Evolutionary conservation across 78 protist species (phyloP).

Genomic region (Paratrimastix pyriformis): DNA sequence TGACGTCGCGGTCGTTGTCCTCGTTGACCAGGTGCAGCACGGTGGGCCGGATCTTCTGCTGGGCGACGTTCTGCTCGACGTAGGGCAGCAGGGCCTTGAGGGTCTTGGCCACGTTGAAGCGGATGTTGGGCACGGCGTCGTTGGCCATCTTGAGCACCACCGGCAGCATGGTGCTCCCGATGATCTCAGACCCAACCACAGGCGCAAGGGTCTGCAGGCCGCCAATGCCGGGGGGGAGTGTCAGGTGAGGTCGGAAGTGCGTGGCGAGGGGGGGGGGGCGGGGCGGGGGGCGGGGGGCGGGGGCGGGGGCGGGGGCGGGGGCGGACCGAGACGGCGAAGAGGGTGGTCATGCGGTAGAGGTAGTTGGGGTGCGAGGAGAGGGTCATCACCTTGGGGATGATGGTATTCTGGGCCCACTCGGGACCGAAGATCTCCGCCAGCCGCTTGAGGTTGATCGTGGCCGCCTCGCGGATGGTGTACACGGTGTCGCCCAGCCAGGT

Average conservation of each 20-base stretch:
- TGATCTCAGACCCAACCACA: constrained; percentile 48
- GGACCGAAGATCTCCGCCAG: constrained; percentile 68
- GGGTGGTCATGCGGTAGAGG: constrained; percentile 79
- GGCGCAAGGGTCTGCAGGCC: constrained; percentile 32
- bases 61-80: constrained; percentile 36
- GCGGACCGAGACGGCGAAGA: constrained; percentile 52
- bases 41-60: constrained; percentile 41
- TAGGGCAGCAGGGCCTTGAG: constrained; percentile 41
- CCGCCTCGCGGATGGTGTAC: constrained; percentile 74
- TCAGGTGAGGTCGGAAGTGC: too few species aligned
- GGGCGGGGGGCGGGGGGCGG: too few species aligned
- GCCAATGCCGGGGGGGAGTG: too few species aligned
- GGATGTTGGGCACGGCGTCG: constrained; percentile 79
- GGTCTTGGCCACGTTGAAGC: constrained; percentile 81
- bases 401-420: constrained; percentile 66
- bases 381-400: constrained; percentile 61
- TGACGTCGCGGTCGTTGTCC: constrained; percentile 61
- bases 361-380: constrained; percentile 58
- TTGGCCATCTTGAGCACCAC: constrained; percentile 36
- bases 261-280: too few species aligned
- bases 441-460: constrained; percentile 43
- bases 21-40: constrained; percentile 48
- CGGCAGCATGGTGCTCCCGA: constrained; percentile 48
- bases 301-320: background rate
- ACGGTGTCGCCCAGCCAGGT: constrained; percentile 79